Percentiles rank a stretch among this genome's conserved stretches.
Conservation (phyloP, 2,329 filamentous ascomycete species). For the Diaporthe sp. region DNA sequence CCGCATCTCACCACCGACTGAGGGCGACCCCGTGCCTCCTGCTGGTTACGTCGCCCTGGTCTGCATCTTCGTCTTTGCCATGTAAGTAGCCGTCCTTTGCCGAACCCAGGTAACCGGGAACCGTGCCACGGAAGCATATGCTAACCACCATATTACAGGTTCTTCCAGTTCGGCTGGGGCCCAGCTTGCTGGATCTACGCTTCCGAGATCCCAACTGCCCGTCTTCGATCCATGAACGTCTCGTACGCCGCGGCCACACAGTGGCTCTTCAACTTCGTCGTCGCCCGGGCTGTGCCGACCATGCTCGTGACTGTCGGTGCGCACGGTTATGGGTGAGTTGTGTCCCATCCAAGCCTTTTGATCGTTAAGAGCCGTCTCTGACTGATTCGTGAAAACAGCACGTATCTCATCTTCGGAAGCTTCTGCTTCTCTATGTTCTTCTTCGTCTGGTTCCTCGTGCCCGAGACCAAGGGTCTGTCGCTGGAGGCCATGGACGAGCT, state of each 20-base stretch:
- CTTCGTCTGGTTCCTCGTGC: slow-evolving; percentile 72
- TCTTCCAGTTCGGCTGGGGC: slow-evolving; percentile 74
- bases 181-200: slow-evolving; percentile 75
- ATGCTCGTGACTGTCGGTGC: slow-evolving; percentile 64
- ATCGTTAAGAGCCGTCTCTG: neutral
- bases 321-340: slow-evolving; percentile 51
- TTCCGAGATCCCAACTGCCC: slow-evolving; percentile 71
- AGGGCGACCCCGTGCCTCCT: slow-evolving; percentile 56
- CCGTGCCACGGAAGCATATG: neutral
- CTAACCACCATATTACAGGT: slow-evolving; percentile 42
- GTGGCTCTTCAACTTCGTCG: slow-evolving; percentile 75
- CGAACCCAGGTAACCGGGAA: no score
- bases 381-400: slow-evolving; percentile 48
- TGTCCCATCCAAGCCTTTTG: neutral
- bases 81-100: slow-evolving; percentile 38
- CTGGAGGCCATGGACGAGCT: slow-evolving; percentile 47
- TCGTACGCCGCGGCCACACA: slow-evolving; percentile 72
- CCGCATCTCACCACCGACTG: slow-evolving; percentile 55
- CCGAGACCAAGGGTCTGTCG: slow-evolving; percentile 70
- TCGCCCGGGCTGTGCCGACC: slow-evolving; percentile 69
- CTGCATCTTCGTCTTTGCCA: slow-evolving; percentile 73
- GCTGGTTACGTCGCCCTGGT: slow-evolving; percentile 67
- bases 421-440: slow-evolving; percentile 75
- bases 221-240: slow-evolving; percentile 70
- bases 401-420: slow-evolving; percentile 73